phyloP scores from a whole-genome alignment of 164 flowering plant species.

The Piper longum region DNA sequence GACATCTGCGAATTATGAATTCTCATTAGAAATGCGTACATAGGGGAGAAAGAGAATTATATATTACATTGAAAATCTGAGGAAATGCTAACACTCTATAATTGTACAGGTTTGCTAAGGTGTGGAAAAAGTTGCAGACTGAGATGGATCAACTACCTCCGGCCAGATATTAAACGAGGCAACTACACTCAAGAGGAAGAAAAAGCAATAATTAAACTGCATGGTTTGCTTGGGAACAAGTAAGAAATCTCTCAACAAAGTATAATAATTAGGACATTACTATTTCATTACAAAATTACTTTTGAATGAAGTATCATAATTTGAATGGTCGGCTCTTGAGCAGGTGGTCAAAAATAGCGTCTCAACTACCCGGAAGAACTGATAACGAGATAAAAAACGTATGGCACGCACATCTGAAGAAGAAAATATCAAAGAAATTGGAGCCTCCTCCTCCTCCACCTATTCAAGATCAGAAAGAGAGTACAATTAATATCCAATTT shows the following conservation, averaged over 20 bases:
- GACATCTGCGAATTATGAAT: too few relatives aligned
- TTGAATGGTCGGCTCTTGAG: not conserved
- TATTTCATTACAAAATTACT: not conserved
- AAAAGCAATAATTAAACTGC: conserved; percentile 32
- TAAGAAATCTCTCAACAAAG: conserved; percentile 3
- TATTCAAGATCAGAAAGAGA: conserved; percentile 3
- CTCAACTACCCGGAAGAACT: conserved; percentile 69
- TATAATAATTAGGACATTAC: not conserved
- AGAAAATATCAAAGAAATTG: conserved; percentile 12
- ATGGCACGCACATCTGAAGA: conserved; percentile 83
- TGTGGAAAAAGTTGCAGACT: conserved; percentile 50
- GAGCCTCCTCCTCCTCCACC: not conserved
- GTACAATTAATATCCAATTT: not conserved
- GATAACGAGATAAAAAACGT: conserved; percentile 81
- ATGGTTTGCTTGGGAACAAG: conserved; percentile 36
- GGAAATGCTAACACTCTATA: too few relatives aligned
- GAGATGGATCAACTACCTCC: conserved; percentile 33
- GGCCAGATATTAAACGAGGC: conserved; percentile 35
- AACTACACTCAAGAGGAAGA: conserved; percentile 34
- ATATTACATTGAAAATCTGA: too few relatives aligned
- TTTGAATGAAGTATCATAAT: not conserved
- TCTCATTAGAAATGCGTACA: too few relatives aligned
- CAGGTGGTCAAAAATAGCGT: conserved; percentile 82
- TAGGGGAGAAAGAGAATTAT: too few relatives aligned
- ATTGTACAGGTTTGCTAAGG: conserved; percentile 26